Base-by-base conservation (phyloP, 768 basidiomycete genomes). In the Porpolomopsis calyptriformis region DNA sequence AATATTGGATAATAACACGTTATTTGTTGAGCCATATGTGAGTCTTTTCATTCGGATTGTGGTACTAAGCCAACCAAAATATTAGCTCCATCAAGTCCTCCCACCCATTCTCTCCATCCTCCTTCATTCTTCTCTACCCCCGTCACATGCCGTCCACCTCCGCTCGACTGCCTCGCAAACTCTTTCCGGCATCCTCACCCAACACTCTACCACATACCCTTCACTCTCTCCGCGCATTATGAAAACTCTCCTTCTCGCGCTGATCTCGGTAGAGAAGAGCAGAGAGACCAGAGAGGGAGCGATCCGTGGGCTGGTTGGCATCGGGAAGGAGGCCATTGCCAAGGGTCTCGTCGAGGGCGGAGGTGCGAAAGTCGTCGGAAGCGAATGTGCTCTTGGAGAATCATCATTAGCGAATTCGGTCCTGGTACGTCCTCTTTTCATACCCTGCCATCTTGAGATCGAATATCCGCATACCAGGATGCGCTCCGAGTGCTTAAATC, bases 21-120 rank as follows among this genome's bases (percentile, higher is more conserved):
- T 99, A 4, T 97, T 97, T 59, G 79, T 97, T 19, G 96, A 99
- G 63, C 96, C 94, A 36, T 98, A 96, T 59, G 92, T 96, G 57
- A 59, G 88, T 73, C 23, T 19, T 8, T n/a, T 23, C 39, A 7
- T 46, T 7, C 3, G n/a, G 27, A n/a, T 41, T 24, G 33, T 20
- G 27, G 41, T 27, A 31, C 7, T 31, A 31, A 14, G 29, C 4
- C 12, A 2, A 34, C 33, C 23, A 11, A 16, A 39, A 41, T n/a
- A 38, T 34, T 27, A 97, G 92, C 74, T 98, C 4, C 96, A 98
- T 57, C 94, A 98, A 82, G 73, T 98, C 12, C 76, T 98, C 0
- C 93, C 93, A 1, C 84, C 93, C 0, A 77, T 97, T 43, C 77
- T 99, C 25, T 96, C 94, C 4, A 84, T 84, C 47, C 77, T 99